phyloP scores from a whole-genome alignment of 2,329 filamentous ascomycete genomes.

The Ophiostoma perfectum region DNA sequence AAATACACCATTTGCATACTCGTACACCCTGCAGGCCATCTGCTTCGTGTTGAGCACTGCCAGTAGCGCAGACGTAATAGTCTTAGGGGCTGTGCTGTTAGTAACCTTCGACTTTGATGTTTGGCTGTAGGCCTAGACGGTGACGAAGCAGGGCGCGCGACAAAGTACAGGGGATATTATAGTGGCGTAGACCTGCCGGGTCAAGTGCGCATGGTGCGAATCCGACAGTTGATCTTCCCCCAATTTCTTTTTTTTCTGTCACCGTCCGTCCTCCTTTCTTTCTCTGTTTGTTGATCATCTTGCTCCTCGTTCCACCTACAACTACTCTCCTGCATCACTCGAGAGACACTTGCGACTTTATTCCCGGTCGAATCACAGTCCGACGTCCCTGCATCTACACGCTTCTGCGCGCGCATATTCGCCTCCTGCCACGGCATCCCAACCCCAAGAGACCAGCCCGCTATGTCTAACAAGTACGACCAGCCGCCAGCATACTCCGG shows the following conservation, averaged over 20 bases:
- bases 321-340: background rate
- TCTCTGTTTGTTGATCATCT: background rate
- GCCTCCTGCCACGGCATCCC: background rate
- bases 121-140: background rate
- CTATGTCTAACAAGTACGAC: conserved; percentile 42
- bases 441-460: background rate
- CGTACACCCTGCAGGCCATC: background rate
- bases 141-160: conserved; percentile 9
- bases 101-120: background rate
- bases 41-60: background rate
- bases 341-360: background rate
- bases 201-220: background rate
- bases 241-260: conserved; percentile 7
- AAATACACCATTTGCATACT: too few relatives aligned
- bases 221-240: background rate
- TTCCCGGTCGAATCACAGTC: background rate
- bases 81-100: conserved; percentile 5
- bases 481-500: conserved; percentile 45
- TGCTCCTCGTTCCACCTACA: background rate
- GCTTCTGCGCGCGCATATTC: background rate
- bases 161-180: conserved; percentile 7
- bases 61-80: background rate
- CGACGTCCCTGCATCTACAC: conserved; percentile 2
- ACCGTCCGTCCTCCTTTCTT: background rate
- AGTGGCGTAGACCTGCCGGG: conserved; percentile 1